Conservation (phyloP, 352 stramenopile genomes). For the Globisporangium camurandrum region DNA sequence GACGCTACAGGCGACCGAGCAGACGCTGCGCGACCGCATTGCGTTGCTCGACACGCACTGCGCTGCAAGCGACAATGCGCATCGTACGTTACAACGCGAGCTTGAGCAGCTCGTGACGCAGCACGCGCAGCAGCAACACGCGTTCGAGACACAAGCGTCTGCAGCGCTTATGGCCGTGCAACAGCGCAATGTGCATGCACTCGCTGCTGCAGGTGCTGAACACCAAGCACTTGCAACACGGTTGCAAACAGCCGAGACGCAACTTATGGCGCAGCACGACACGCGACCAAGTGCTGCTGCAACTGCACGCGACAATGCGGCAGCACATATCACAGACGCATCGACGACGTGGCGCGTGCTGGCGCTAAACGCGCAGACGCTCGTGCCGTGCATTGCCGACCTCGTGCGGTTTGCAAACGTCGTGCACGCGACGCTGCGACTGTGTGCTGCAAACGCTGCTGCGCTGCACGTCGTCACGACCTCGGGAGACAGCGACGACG, state of each 20-base stretch:
- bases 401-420: conserved; percentile 20
- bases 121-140: conserved; percentile 3
- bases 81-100: not conserved
- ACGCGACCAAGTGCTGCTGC: not conserved
- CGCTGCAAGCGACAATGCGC: not conserved
- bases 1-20: not conserved
- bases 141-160: not conserved
- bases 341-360: not conserved
- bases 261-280: conserved; percentile 14
- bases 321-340: not conserved
- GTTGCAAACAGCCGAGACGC: conserved; percentile 2
- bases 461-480: conserved; percentile 20
- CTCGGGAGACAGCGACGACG: conserved; percentile 12
- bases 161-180: too few relatives aligned
- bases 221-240: not conserved
- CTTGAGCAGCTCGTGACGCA: not conserved
- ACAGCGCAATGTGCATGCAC: conserved; percentile 4
- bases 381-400: conserved; percentile 5
- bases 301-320: conserved; percentile 6
- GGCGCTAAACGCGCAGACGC: not conserved
- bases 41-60: not conserved
- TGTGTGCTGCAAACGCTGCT: conserved; percentile 30
- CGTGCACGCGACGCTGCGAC: conserved; percentile 20
- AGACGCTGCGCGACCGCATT: not conserved
- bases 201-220: not conserved